Evolutionary conservation across 495 filamentous ascomycete genomes (phyloP), one percentile per base, ranked within the genome.

Genomic region (Penicillium waksmanii): DNA sequence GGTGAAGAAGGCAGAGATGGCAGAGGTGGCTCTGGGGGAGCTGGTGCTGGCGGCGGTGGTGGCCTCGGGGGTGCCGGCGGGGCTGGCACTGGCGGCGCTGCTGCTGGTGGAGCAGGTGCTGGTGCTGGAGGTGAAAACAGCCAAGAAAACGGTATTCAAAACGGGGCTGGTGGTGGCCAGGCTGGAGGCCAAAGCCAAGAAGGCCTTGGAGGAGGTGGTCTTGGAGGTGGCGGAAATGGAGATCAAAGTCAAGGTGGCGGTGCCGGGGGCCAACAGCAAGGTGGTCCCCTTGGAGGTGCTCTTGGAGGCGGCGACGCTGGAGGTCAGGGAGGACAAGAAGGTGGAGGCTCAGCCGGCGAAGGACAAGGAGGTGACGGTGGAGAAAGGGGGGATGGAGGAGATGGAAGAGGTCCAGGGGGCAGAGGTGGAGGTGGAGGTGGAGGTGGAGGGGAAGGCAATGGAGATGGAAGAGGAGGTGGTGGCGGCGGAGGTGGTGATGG

Each of bases 401-500:
- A 38, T 13, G 57, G 50, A 7, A n/a, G 9, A 1, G 40, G 31
- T 1, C 48, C 19, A 7, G 55, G 46, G 3, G 42, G 12, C 4
- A 43, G 54, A 21, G 33, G 33, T 19, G 55, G 55, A 10, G 55
- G 3, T 17, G 35, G 21, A 18, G 25, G 56, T 40, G 23, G 9
- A 21, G 56, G 56, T 52, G 36, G 18, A 34, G 48, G 27, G n/a
- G 49, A 15, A 33, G 27, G 49, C 47, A 13, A 34, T 27, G 55
- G 47, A 38, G 51, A 8, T n/a, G 46, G 48, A 11, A 46, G 56
- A 27, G 31, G 19, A 5, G 56, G 49, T 9, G 50, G 53, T 33
- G 51, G 51, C n/a, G 11, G 27, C 33, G 61, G 56, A 18, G 61
- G 62, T n/a, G 62, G 40, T 15, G 62, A 57, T 15, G 42, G 10